Base-by-base conservation (phyloP, 345 rosid species). In the Carallia brachiata region DNA sequence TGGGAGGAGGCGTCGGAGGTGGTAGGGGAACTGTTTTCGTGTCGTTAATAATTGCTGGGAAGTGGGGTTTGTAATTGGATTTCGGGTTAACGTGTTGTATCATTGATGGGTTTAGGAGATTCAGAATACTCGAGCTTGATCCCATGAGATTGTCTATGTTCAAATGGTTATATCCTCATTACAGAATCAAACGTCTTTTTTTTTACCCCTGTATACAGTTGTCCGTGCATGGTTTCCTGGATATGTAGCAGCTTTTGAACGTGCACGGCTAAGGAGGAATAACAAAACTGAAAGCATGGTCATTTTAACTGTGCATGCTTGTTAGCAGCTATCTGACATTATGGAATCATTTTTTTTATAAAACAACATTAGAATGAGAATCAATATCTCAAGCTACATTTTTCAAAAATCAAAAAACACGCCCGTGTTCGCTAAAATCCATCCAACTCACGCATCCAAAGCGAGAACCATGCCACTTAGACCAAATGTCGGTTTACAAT, bases 1-100 rank as follows among this genome's bases (percentile, higher is more conserved):
- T 2, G 97, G 97, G 6, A 88, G 86, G 82, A 87, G 87, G 71
- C 92, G 97, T 15, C 81, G 90, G 73, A 82, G 97, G 75, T 92
- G 96, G 97, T 91, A 85, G 87, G 50, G 55, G 61, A 68, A 62
- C 17, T 16, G 15, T 16, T 62, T 18, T 2, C 36, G n/a, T 6
- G 31, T 36, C 36, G 16, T 44, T 44, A 4, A 44, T 10, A 15
- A 12, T 12, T 44, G 50, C 50, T 12, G 15, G 16, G 50, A 12
- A 44, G 5, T 10, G 4, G 50, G 50, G 5, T 44, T 62, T 53
- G 28, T n/a, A 52, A 36, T 4, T 32, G 73, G 6, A 10, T 64
- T 37, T 39, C 77, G 73, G 63, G 62, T 64, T 71, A 55, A 61
- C 61, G 19, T 75, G 82, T 73, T 83, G 85, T 81, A 77, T 65